These are phyloP conservation scores for Polytolypa hystricis DNA, from an alignment of 2,329 filamentous ascomycete species.

Conservation along the genomic window DNA sequence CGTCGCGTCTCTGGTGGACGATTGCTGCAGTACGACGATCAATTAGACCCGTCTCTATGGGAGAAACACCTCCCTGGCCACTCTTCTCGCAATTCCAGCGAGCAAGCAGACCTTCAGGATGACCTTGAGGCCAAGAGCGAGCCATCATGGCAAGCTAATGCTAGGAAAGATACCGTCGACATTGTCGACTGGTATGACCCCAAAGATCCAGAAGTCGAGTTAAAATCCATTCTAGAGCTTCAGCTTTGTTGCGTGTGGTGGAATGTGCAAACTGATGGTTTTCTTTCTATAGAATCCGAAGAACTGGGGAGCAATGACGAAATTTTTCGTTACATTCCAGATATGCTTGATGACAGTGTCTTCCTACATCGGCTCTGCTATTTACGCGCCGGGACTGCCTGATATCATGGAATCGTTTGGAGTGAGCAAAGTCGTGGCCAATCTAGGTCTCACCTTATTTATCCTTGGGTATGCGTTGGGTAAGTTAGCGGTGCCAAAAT, in stretches of 20 bases:
- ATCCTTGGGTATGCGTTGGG: background rate
- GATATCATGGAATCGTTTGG: background rate
- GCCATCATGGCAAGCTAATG: too few species aligned
- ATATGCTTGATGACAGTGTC: background rate
- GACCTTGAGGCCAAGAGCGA: too few species aligned
- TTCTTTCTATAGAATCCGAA: background rate
- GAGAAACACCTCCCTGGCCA: too few species aligned
- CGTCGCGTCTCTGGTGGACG: too few species aligned
- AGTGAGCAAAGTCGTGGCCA: background rate
- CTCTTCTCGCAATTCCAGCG: too few species aligned
- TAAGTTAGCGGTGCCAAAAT: background rate
- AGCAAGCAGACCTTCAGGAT: too few species aligned
- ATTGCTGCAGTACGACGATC: too few species aligned
- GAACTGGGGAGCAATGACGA: background rate
- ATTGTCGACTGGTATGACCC: background rate
- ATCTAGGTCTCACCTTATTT: background rate
- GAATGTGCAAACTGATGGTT: background rate
- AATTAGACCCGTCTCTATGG: too few species aligned
- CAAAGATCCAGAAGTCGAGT: background rate
- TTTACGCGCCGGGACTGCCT: background rate
- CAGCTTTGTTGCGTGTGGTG: background rate
- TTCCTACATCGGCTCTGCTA: background rate
- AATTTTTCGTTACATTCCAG: background rate
- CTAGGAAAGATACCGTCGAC: too few species aligned
- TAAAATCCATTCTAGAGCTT: too few species aligned